Conservation (phyloP, 2,329 filamentous ascomycete species). For the Emericellopsis cladophorae region DNA sequence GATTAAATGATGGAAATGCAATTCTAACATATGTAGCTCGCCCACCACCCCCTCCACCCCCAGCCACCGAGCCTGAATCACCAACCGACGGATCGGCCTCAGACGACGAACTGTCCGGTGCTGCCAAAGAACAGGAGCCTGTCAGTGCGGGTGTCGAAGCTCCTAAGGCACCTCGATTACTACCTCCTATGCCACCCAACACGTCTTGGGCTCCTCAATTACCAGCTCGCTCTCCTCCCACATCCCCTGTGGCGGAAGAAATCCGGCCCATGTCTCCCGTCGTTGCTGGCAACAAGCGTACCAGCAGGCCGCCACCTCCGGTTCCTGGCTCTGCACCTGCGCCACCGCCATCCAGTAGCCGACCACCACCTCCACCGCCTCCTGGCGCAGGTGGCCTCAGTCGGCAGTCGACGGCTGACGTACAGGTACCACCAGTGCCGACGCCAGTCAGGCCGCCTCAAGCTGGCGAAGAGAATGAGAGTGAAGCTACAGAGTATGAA, state of each 20-base stretch:
- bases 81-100: slow-evolving; percentile 73
- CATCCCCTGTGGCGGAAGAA: slow-evolving; percentile 24
- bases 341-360: slow-evolving; percentile 34
- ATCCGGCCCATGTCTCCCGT: slow-evolving; percentile 31
- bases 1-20: not conserved
- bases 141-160: slow-evolving; percentile 24
- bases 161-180: slow-evolving; percentile 29
- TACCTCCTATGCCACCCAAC: slow-evolving; percentile 26
- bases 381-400: slow-evolving; percentile 32
- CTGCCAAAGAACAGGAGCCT: slow-evolving; percentile 28
- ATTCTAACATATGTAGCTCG: slow-evolving; percentile 24
- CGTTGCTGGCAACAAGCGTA: slow-evolving; percentile 33
- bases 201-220: not conserved
- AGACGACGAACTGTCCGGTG: slow-evolving; percentile 68
- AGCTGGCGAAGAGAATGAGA: slow-evolving; percentile 52
- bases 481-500: slow-evolving; percentile 86
- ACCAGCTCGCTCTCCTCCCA: slow-evolving; percentile 22
- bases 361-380: slow-evolving; percentile 58
- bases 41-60: slow-evolving; percentile 37
- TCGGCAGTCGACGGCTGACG: slow-evolving; percentile 47
- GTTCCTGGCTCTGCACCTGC: slow-evolving; percentile 43
- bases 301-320: slow-evolving; percentile 45
- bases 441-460: slow-evolving; percentile 27
- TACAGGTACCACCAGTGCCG: slow-evolving; percentile 23
- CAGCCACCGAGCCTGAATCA: slow-evolving; percentile 42